Evolutionary conservation across 169 alveolate genomes (phyloP).

Genomic region (Cryptosporidium ryanae): DNA sequence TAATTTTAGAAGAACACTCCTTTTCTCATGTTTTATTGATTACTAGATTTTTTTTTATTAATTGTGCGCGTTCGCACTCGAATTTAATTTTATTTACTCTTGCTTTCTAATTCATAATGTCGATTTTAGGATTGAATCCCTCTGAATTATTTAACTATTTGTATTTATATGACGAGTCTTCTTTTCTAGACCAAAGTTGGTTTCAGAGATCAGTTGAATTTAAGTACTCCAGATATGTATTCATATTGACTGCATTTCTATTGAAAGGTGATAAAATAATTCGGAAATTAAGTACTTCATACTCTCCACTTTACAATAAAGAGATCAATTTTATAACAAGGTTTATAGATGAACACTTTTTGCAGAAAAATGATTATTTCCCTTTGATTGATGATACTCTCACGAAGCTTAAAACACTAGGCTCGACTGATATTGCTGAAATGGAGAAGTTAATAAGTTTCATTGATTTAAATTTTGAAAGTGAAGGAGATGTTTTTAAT

Average conservation of each 20-base stretch:
- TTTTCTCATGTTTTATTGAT: no score
- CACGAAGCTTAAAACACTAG: neutral
- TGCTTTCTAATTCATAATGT: neutral
- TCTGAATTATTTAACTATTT: conserved; percentile 29
- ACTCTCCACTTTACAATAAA: neutral
- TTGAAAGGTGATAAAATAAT: neutral
- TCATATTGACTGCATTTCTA: neutral
- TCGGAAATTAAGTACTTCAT: neutral
- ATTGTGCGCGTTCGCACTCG: conserved; percentile 23
- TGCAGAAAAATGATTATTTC: neutral
- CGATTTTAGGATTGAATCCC: neutral
- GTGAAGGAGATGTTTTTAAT: neutral
- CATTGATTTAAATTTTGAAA: neutral
- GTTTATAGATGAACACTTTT: neutral
- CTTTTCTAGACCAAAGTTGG: conserved; percentile 3
- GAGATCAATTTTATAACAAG: neutral
- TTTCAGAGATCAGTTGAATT: conserved; percentile 6
- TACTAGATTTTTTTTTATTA: conserved; percentile 8
- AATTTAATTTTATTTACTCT: neutral
- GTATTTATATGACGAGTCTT: neutral
- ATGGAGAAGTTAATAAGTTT: neutral
- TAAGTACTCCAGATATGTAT: conserved; percentile 43
- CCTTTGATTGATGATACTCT: neutral
- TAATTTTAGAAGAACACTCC: no score
- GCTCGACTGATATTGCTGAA: neutral